phyloP scores from a whole-genome alignment of 495 filamentous ascomycete genomes.

The Penicillium ochrochloron region DNA sequence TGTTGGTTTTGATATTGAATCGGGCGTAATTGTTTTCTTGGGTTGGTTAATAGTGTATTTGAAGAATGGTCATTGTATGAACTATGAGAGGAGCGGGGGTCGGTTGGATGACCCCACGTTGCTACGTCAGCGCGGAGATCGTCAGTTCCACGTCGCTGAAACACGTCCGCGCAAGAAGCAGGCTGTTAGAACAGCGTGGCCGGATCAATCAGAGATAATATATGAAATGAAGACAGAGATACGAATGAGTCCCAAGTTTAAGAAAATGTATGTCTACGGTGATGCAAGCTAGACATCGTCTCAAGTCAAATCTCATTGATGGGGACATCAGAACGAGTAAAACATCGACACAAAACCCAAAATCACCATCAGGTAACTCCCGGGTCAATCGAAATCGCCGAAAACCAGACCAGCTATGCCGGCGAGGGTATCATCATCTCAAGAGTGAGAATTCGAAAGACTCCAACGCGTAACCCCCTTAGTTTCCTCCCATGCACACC shows the following conservation, averaged over 20 bases:
- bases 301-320: slow-evolving; percentile 31
- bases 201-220: neutral
- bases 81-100: slow-evolving; percentile 1
- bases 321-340: slow-evolving; percentile 29
- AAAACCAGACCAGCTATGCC: slow-evolving; percentile 6
- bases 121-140: slow-evolving; percentile 22
- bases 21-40: slow-evolving; percentile 45
- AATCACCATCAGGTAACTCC: slow-evolving; percentile 14
- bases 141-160: slow-evolving; percentile 9
- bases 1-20: too few species aligned
- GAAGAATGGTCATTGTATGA: neutral
- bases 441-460: slow-evolving; percentile 11
- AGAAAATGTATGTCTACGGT: neutral
- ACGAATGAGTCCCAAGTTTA: neutral
- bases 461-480: slow-evolving; percentile 11
- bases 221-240: neutral
- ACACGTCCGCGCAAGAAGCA: neutral
- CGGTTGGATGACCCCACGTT: slow-evolving; percentile 14
- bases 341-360: slow-evolving; percentile 23
- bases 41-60: neutral
- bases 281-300: slow-evolving; percentile 14
- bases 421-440: slow-evolving; percentile 20
- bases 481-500: slow-evolving; percentile 24
- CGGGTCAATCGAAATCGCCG: slow-evolving; percentile 12
- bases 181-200: neutral